Base-by-base conservation (phyloP, 75 land plant genomes). In the Selaginella tamariscina region DNA sequence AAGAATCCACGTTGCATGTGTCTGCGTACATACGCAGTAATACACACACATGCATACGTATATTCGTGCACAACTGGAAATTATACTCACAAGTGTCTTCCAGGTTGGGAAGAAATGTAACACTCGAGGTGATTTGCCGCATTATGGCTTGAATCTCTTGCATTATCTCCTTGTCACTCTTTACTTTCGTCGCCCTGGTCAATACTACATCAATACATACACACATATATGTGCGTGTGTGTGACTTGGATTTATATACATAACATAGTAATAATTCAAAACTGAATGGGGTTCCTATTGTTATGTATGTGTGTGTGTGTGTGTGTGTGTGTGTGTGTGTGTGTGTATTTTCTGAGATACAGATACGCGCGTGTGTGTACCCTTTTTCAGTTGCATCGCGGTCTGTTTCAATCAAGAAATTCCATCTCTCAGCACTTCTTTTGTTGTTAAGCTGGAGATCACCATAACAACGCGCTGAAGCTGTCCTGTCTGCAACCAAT, bases 361-460 rank as follows among this genome's bases (percentile, higher is more conserved):
- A n/a, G n/a, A n/a, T n/a, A n/a, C n/a, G n/a, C n/a, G n/a, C n/a
- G n/a, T n/a, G n/a, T n/a, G n/a, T 39, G 5, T 39, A 94, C 96
- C 96, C 96, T 26, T 83, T 87, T 30, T 85, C 81, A 18, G 86
- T 74, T 27, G 86, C 96, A 56, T 94, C 96, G 5, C 63, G 30
- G 56, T 90, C 99, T 1, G 96, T 87, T 60, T 87, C 96, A 69
- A 95, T 80, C 57, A 75, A 82, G 70, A 95, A 95, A 65, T 89
- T 95, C 99, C 99, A 95, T 60, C 99, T 77, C 80, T 95, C 99
- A 89, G 70, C 0, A 91, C 97, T 79, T 95, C 99, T 22, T 77
- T 71, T 0, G 82, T 82, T 56, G 87, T 69, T 55, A 85, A 81
- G 72, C 97, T 88, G 75, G 94, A 85, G 27, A 95, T 95, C 39